phyloP scores from a whole-genome alignment of 108 stramenopile genomes.

The Epipyxis sp. region DNA sequence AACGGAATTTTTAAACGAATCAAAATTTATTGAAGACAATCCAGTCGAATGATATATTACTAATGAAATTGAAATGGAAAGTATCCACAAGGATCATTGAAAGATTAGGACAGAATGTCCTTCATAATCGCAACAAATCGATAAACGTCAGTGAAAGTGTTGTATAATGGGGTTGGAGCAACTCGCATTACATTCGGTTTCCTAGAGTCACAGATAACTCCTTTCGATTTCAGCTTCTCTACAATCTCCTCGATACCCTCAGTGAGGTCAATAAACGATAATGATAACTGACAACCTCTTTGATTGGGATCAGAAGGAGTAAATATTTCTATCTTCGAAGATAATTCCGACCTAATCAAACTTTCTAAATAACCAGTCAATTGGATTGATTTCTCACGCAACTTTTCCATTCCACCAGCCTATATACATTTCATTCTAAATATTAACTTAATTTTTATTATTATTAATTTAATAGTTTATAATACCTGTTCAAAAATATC shows the following conservation, averaged over 20 bases:
- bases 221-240: neutral
- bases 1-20: too few relatives aligned
- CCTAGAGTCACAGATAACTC: slow-evolving; percentile 45
- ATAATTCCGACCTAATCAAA: slow-evolving; percentile 20
- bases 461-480: too few relatives aligned
- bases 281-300: slow-evolving; percentile 48
- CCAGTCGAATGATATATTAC: too few relatives aligned
- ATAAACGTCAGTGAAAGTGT: slow-evolving; percentile 40
- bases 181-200: slow-evolving; percentile 49
- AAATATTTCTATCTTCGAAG: slow-evolving; percentile 10
- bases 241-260: slow-evolving; percentile 21
- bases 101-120: neutral
- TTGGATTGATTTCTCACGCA: slow-evolving; percentile 39
- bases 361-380: slow-evolving; percentile 49
- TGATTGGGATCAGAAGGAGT: slow-evolving; percentile 32
- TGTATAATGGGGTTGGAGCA: slow-evolving; percentile 55
- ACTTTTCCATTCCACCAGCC: slow-evolving; percentile 24
- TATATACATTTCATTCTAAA: too few relatives aligned
- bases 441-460: too few relatives aligned
- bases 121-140: slow-evolving; percentile 25
- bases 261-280: slow-evolving; percentile 29
- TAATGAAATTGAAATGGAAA: too few relatives aligned
- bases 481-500: slow-evolving; percentile 32
- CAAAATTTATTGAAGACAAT: too few relatives aligned
- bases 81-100: neutral